Conservation (phyloP, 495 filamentous ascomycete species). For the Daldinia vernicosa region DNA sequence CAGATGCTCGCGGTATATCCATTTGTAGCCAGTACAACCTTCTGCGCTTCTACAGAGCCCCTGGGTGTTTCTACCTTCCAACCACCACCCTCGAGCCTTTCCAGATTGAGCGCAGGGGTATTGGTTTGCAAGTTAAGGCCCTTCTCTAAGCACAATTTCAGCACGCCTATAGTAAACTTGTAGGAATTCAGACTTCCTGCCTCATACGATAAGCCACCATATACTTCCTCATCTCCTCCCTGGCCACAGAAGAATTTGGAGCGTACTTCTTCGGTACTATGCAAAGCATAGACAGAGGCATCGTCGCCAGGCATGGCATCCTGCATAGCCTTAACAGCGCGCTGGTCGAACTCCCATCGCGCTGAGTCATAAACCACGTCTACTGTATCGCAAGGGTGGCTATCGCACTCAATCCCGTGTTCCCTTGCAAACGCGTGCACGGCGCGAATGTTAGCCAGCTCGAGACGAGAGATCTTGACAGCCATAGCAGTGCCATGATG, state of each 20-base stretch:
- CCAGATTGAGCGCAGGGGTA: slow-evolving; percentile 62
- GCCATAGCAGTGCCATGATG: slow-evolving; percentile 56
- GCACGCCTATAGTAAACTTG: slow-evolving; percentile 67
- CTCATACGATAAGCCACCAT: slow-evolving; percentile 65
- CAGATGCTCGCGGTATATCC: slow-evolving; percentile 71
- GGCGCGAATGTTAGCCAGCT: slow-evolving; percentile 65
- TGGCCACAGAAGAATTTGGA: slow-evolving; percentile 55
- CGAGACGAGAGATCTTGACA: slow-evolving; percentile 63
- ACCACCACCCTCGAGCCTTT: slow-evolving; percentile 38
- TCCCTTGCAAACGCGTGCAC: slow-evolving; percentile 62
- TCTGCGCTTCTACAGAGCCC: slow-evolving; percentile 61
- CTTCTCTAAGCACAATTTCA: slow-evolving; percentile 60
- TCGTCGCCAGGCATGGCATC: slow-evolving; percentile 55
- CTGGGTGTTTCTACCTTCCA: slow-evolving; percentile 64
- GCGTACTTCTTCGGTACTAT: slow-evolving; percentile 55
- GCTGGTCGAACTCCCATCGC: slow-evolving; percentile 54
- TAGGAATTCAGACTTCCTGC: slow-evolving; percentile 74
- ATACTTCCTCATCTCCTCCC: slow-evolving; percentile 48
- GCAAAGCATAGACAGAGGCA: slow-evolving; percentile 58
- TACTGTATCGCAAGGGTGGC: slow-evolving; percentile 60
- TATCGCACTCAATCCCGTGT: slow-evolving; percentile 63
- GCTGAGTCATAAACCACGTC: slow-evolving; percentile 65
- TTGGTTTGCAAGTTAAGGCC: slow-evolving; percentile 70
- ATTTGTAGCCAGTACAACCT: slow-evolving; percentile 75
- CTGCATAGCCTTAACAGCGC: slow-evolving; percentile 57